Evolutionary conservation across 2,329 filamentous ascomycete genomes (phyloP).

Genomic region (Venturia asperata): DNA sequence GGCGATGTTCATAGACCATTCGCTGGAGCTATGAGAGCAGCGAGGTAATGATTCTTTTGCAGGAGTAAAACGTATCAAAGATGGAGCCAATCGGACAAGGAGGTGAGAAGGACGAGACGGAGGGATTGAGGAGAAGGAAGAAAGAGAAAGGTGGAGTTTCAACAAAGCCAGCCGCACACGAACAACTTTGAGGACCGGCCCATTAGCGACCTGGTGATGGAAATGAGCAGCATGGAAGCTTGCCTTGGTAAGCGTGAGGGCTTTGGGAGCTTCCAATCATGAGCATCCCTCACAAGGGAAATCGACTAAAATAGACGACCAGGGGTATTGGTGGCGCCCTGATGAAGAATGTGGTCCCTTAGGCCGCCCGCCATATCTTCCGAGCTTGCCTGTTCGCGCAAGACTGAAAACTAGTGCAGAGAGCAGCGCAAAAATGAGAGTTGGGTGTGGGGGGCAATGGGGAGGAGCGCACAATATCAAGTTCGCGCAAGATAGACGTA

Average conservation of each 20-base stretch:
- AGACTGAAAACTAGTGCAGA: neutral
- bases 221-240: conserved; percentile 6
- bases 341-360: neutral
- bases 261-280: conserved; percentile 3
- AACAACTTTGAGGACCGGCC: neutral
- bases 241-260: neutral
- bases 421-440: no score
- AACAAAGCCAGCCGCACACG: neutral
- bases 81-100: neutral
- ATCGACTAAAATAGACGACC: neutral
- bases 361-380: neutral
- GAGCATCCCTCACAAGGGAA: neutral
- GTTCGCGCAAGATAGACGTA: no score
- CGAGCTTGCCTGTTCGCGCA: neutral
- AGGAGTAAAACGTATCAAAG: neutral
- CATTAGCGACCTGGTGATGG: neutral
- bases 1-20: neutral
- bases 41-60: neutral
- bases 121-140: neutral
- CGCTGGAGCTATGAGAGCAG: neutral
- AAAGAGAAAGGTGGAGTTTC: neutral
- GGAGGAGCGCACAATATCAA: no score
- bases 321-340: conserved; percentile 6
- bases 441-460: no score
- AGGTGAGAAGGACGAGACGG: neutral